Evolutionary conservation across 805 yeast genomes (phyloP).

Genomic region (Candida khao-thaluensis): DNA sequence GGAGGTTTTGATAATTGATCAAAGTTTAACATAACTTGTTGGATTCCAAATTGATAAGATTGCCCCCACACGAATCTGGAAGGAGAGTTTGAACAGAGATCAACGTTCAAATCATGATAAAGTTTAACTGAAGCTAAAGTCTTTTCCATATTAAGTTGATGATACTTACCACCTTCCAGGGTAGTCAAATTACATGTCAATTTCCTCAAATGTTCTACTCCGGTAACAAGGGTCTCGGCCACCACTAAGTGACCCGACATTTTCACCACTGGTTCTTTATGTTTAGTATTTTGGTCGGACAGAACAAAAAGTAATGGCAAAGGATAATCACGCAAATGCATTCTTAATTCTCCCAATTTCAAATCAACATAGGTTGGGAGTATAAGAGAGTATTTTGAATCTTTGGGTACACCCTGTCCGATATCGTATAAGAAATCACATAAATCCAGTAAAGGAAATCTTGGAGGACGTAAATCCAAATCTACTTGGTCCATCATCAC

Average conservation of each 20-base stretch:
- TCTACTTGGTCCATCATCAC: slow-evolving; percentile 28
- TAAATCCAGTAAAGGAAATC: slow-evolving; percentile 36
- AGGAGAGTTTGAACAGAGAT: slow-evolving; percentile 53
- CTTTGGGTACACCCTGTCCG: slow-evolving; percentile 82
- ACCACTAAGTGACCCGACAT: slow-evolving; percentile 66
- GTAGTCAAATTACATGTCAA: slow-evolving; percentile 44
- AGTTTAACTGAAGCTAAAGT: slow-evolving; percentile 75
- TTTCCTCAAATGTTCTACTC: slow-evolving; percentile 54
- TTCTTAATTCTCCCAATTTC: slow-evolving; percentile 57
- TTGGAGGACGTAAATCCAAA: slow-evolving; percentile 25
- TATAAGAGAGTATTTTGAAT: slow-evolving; percentile 63
- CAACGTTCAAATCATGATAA: slow-evolving; percentile 58
- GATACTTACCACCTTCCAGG: slow-evolving; percentile 26
- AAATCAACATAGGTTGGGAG: slow-evolving; percentile 64
- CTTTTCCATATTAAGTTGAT: slow-evolving; percentile 65
- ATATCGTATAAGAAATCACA: slow-evolving; percentile 63
- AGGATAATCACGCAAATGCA: slow-evolving; percentile 83
- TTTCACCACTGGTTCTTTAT: slow-evolving; percentile 18
- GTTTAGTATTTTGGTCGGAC: slow-evolving; percentile 19
- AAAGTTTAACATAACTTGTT: slow-evolving; percentile 71
- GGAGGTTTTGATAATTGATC: slow-evolving; percentile 90
- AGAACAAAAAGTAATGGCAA: slow-evolving; percentile 80
- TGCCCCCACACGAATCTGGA: slow-evolving; percentile 81
- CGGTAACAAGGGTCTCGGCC: slow-evolving; percentile 58
- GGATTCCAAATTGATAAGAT: slow-evolving; percentile 79